These are phyloP conservation scores for Coemansia sp. DNA, from an alignment of 192 early-diverging fungal genomes.

Conservation along the genomic window DNA sequence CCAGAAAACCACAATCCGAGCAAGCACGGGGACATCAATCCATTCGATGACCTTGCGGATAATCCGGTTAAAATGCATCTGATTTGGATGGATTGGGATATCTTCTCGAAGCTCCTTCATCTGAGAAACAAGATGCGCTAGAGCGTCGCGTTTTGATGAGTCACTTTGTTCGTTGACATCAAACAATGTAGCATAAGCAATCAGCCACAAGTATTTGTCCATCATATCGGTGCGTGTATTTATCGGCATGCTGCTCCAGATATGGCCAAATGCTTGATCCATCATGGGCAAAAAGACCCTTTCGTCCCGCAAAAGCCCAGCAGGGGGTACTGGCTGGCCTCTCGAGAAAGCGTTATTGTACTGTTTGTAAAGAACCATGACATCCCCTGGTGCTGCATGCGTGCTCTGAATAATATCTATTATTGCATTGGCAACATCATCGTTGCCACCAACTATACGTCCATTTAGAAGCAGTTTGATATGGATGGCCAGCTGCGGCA, in stretches of 20 bases:
- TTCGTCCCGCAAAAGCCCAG: constrained; percentile 27
- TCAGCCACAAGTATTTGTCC: constrained; percentile 46
- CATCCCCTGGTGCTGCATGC: constrained; percentile 46
- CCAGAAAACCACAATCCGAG: constrained; percentile 58
- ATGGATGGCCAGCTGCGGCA: constrained; percentile 42
- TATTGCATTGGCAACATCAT: constrained; percentile 34
- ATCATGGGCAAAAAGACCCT: constrained; percentile 40
- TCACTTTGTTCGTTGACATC: constrained; percentile 8
- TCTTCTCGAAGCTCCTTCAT: constrained; percentile 31
- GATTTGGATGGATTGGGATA: constrained; percentile 34
- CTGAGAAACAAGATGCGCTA: constrained; percentile 24
- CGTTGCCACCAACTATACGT: constrained; percentile 29
- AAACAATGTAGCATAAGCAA: constrained; percentile 34
- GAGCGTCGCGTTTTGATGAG: constrained; percentile 8
- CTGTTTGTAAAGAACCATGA: constrained; percentile 33
- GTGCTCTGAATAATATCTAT: constrained; percentile 40
- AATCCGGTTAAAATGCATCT: constrained; percentile 26
- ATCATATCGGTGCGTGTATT: constrained; percentile 25
- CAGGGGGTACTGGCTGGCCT: constrained; percentile 4
- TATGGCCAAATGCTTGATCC: constrained; percentile 43
- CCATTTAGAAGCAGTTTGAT: constrained; percentile 41
- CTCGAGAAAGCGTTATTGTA: constrained; percentile 26
- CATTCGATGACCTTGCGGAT: constrained; percentile 37
- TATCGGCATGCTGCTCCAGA: constrained; percentile 25
- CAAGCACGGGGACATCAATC: constrained; percentile 37